A percentile compares a stretch with the other conserved stretches of the same genome.
Evolutionary conservation across 345 rosid species (phyloP).

Genomic region (Corchorus capsularis): DNA sequence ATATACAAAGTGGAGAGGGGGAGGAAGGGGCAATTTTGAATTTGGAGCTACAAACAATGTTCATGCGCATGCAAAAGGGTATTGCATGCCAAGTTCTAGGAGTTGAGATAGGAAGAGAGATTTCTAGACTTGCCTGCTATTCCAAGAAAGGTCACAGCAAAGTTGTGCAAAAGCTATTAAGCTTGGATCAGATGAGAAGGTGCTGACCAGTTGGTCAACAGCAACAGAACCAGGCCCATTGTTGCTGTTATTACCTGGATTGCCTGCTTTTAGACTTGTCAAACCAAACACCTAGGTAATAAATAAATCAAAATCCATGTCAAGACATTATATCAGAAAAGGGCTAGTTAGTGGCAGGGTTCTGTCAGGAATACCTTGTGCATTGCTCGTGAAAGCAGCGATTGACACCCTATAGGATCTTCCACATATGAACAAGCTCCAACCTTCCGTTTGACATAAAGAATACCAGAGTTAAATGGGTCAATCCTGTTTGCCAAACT

Average conservation of each 20-base stretch:
- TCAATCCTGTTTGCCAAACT: slow-evolving; percentile 63
- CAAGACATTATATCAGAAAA: slow-evolving; percentile 11
- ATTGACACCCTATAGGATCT: slow-evolving; percentile 93
- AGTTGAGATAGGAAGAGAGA: slow-evolving; percentile 1
- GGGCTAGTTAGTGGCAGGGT: neutral
- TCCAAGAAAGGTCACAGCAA: slow-evolving; percentile 88
- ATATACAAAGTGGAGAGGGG: neutral
- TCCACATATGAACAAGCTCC: slow-evolving; percentile 98
- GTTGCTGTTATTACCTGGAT: slow-evolving; percentile 33
- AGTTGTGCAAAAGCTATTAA: slow-evolving; percentile 88
- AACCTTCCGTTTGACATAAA: slow-evolving; percentile 87
- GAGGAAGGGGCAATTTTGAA: neutral
- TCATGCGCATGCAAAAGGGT: neutral
- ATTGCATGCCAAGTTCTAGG: neutral
- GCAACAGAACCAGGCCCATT: slow-evolving; percentile 56
- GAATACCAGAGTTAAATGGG: slow-evolving; percentile 83
- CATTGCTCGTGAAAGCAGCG: slow-evolving; percentile 92
- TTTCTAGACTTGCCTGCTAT: slow-evolving; percentile 54
- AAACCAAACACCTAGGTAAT: slow-evolving; percentile 77
- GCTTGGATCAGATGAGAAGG: slow-evolving; percentile 97
- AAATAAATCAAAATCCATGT: slow-evolving; percentile 12
- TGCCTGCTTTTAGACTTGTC: slow-evolving; percentile 46
- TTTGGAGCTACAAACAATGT: neutral
- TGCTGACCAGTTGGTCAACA: slow-evolving; percentile 89
- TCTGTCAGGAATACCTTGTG: slow-evolving; percentile 67